Base-by-base conservation (phyloP, 371 early-diverging fungal species). In the Mortierella sp. region DNA sequence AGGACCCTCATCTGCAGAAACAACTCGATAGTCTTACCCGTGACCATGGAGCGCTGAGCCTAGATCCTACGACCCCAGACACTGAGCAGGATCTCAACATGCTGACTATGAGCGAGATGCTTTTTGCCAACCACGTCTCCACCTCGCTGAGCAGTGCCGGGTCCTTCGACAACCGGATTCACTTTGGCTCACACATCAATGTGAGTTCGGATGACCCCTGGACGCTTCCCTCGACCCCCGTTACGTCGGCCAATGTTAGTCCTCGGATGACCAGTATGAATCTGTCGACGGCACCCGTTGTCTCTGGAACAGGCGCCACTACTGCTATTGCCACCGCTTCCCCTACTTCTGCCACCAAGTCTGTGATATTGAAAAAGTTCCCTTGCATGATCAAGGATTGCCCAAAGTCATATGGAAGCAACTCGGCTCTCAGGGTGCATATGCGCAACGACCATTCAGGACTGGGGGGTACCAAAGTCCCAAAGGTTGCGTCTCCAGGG, bases 141-240 rank as follows among this genome's bases (percentile, higher is more conserved):
- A 71, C 70, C 55, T 75, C 80, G 7, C 34, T 82, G 50, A 76
- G 70, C 57, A 73, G 48, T 63, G 24, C 65, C 50, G 60, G 47
- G 58, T n/a, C 75, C n/a, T 76, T 68, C 60, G 78, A 54, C 57
- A 82, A 82, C 79, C 74, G 86, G 52, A 80, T 85, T 38, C 86
- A 85, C 38, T 85, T 85, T 80, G 86, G 86, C 7, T 79, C 80
- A 4, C 86, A 85, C 38, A 85, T 85, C 80, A 85, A 85, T 42
- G 78, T 85, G 48, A 79, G 86, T 31, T 77, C 86, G 10, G 65
- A 85, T n/a, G 81, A 84, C 19, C 58, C 78, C 4, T 73, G 70
- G 48, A 77, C 81, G 5, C 38, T 81, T 10, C 77, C 82, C 8
- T 74, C 81, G 4, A 84, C 84, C 2, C 81, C 84, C 9, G 72